A percentile compares a stretch with the other conserved stretches of the same genome.
These are phyloP conservation scores for Penicillium paradoxum DNA, from an alignment of 495 filamentous ascomycete genomes.

Conservation along the genomic window DNA sequence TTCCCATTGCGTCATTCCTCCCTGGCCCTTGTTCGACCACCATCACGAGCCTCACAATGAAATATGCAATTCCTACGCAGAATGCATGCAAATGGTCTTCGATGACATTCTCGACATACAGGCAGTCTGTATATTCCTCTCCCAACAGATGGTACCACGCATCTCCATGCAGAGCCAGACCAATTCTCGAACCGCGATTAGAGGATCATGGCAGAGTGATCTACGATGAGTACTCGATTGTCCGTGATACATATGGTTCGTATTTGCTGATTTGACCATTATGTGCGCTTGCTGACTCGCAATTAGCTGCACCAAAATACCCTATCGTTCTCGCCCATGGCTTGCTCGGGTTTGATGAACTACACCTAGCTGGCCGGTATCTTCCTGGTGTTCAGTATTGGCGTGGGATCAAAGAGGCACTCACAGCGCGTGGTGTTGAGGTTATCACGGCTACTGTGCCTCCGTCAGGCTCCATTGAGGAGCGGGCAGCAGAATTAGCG, in stretches of 20 bases:
- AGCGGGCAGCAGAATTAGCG: constrained; percentile 62
- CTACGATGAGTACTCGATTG: constrained; percentile 67
- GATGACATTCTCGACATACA: background rate
- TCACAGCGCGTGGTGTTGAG: constrained; percentile 64
- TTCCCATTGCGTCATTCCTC: constrained; percentile 23
- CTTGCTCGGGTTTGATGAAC: constrained; percentile 83
- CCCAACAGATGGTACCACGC: constrained; percentile 4
- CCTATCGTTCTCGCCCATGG: constrained; percentile 86
- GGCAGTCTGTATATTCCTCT: background rate
- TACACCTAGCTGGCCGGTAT: constrained; percentile 63
- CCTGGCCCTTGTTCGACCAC: constrained; percentile 3
- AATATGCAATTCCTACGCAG: constrained; percentile 10
- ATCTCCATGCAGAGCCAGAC: constrained; percentile 1
- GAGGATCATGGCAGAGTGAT: constrained; percentile 63
- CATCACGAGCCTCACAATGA: constrained; percentile 17
- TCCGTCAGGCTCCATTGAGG: constrained; percentile 72
- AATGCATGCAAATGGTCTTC: background rate
- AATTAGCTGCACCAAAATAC: constrained; percentile 57
- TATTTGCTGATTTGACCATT: background rate
- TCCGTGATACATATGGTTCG: constrained; percentile 67
- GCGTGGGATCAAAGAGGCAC: constrained; percentile 80
- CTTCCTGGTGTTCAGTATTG: constrained; percentile 84
- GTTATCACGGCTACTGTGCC: constrained; percentile 82
- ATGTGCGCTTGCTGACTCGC: background rate
- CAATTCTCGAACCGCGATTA: constrained; percentile 53